A percentile compares a stretch with the other conserved stretches of the same genome.
phyloP scores from a whole-genome alignment of 371 early-diverging fungal species.

The Mortierella sp. region DNA sequence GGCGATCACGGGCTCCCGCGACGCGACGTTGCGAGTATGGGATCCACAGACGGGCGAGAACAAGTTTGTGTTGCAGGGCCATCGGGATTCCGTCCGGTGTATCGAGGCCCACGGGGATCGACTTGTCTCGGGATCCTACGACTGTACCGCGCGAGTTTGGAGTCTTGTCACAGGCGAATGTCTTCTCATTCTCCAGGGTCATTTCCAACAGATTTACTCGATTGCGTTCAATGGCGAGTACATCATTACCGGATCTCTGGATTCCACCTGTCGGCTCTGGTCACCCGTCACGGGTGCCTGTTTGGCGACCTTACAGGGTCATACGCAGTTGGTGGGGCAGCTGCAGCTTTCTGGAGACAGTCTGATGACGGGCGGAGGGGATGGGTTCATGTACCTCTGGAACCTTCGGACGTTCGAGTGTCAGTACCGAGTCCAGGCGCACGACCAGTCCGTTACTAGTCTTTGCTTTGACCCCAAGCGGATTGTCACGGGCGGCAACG shows the following conservation, averaged over 20 bases:
- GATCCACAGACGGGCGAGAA: constrained; percentile 78
- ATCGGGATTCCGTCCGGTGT: constrained; percentile 87
- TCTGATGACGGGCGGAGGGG: constrained; percentile 89
- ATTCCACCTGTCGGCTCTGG: constrained; percentile 83
- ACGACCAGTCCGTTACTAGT: constrained; percentile 88
- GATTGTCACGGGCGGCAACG: constrained; percentile 88
- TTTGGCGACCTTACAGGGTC: constrained; percentile 77
- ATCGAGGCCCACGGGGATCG: constrained; percentile 83
- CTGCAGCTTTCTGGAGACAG: constrained; percentile 71
- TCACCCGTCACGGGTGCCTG: constrained; percentile 72
- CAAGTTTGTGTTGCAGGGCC: constrained; percentile 74
- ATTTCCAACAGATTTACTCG: constrained; percentile 75
- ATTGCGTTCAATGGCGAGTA: constrained; percentile 79
- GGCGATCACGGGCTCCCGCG: constrained; percentile 92
- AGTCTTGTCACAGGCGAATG: constrained; percentile 79
- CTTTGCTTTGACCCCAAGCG: constrained; percentile 87
- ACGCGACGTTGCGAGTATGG: constrained; percentile 89
- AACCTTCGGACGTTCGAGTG: constrained; percentile 77
- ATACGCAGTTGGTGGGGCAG: constrained; percentile 90
- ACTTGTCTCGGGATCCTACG: constrained; percentile 93
- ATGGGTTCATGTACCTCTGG: constrained; percentile 93
- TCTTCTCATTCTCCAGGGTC: constrained; percentile 78
- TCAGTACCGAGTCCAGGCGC: constrained; percentile 80
- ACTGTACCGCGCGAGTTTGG: constrained; percentile 92
- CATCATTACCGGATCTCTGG: constrained; percentile 83